A percentile compares a stretch with the other conserved stretches of the same genome.
These are phyloP conservation scores for Houttuynia cordata DNA, from an alignment of 164 flowering plant genomes.

Conservation along the genomic window DNA sequence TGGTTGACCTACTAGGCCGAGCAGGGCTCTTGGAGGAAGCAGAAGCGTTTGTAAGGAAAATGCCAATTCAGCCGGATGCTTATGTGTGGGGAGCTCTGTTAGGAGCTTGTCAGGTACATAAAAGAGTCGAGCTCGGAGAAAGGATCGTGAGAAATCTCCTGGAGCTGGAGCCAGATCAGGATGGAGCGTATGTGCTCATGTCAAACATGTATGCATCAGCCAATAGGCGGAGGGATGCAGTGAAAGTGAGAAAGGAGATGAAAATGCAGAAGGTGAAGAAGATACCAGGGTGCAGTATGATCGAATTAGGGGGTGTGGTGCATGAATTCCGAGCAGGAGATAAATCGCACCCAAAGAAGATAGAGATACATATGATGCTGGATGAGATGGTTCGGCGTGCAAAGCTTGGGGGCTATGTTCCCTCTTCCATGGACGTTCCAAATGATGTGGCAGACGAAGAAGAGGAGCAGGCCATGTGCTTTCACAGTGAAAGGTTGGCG, in stretches of 20 bases:
- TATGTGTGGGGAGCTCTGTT: constrained; percentile 13
- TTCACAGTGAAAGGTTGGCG: constrained; percentile 12
- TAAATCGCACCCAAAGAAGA: constrained; percentile 6
- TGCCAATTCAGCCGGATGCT: constrained; percentile 13
- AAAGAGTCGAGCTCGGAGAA: constrained; percentile 9
- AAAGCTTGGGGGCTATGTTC: constrained; percentile 1
- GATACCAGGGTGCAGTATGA: constrained; percentile 13
- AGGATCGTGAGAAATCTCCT: constrained; percentile 1
- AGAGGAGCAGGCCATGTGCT: constrained; percentile 6
- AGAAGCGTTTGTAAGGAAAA: constrained; percentile 6
- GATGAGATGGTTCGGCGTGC: constrained; percentile 5
- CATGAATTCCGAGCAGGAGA: constrained; percentile 12
- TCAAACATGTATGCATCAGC: constrained; percentile 14
- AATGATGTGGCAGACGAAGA: not conserved
- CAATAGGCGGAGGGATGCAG: constrained; percentile 6
- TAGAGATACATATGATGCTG: constrained; percentile 12
- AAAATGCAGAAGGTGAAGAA: constrained; percentile 9
- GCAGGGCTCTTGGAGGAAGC: constrained; percentile 11
- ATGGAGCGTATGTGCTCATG: constrained; percentile 13
- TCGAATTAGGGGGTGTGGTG: constrained; percentile 12
- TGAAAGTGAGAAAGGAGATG: constrained; percentile 11
- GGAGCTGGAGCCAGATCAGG: constrained; percentile 10
- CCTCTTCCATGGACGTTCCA: not conserved
- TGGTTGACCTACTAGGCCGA: constrained; percentile 15
- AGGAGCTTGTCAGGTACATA: constrained; percentile 15